phyloP scores from a whole-genome alignment of 768 basidiomycete species.

The Clathrus columnatus region DNA sequence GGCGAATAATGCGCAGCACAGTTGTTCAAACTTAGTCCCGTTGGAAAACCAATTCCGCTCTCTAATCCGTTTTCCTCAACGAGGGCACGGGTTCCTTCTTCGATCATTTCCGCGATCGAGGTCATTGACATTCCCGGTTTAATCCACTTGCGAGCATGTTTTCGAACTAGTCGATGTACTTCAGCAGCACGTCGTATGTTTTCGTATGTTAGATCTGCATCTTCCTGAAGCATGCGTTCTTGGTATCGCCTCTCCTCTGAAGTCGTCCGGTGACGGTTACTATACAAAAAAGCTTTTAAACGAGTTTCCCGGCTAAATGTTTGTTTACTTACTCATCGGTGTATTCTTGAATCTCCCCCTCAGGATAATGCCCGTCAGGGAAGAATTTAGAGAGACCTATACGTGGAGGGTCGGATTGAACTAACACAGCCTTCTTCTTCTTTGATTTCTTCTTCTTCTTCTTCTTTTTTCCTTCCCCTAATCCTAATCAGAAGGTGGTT shows the following conservation, averaged over 20 bases:
- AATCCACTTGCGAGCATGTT: conserved; percentile 72
- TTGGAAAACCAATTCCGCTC: conserved; percentile 90
- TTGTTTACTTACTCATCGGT: conserved; percentile 67
- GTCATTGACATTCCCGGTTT: conserved; percentile 91
- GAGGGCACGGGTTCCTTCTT: conserved; percentile 81
- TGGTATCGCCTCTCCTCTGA: conserved; percentile 83
- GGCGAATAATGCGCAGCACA: conserved; percentile 97
- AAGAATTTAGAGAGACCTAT: conserved; percentile 85
- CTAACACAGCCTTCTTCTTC: conserved; percentile 64
- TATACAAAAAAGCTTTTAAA: conserved; percentile 24
- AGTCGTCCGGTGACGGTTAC: conserved; percentile 81
- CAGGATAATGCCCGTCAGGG: conserved; percentile 78
- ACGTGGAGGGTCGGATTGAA: conserved; percentile 88
- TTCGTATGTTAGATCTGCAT: conserved; percentile 80
- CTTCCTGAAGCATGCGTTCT: conserved; percentile 71
- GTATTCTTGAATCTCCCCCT: conserved; percentile 88
- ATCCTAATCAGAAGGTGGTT: neutral
- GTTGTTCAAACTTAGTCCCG: conserved; percentile 87
- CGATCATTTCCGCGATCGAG: conserved; percentile 88
- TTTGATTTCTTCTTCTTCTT: conserved; percentile 95
- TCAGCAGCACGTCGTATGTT: conserved; percentile 90
- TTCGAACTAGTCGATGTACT: conserved; percentile 88
- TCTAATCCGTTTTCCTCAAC: conserved; percentile 88
- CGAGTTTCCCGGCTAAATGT: neutral
- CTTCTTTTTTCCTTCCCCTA: conserved; percentile 33